These are phyloP conservation scores for Zychaea mexicana DNA, from an alignment of 371 early-diverging fungal species.

Conservation along the genomic window DNA sequence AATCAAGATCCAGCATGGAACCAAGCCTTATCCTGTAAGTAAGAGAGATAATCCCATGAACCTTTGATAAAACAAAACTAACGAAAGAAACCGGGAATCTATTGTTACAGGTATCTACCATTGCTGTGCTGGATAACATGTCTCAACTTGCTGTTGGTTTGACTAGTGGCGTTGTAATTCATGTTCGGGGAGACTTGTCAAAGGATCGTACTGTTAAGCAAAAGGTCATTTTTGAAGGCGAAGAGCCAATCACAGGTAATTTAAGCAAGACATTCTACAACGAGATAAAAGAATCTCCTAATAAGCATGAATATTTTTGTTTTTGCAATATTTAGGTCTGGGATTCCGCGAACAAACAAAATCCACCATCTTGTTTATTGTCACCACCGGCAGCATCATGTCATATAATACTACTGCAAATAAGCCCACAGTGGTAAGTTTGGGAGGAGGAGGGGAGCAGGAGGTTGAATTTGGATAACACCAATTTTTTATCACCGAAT, in stretches of 20 bases:
- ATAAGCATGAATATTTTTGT: too few species aligned
- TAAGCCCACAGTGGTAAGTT: slow-evolving; percentile 52
- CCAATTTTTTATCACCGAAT: too few species aligned
- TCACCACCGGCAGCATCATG: slow-evolving; percentile 70
- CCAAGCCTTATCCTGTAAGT: slow-evolving; percentile 72
- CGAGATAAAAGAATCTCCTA: too few species aligned
- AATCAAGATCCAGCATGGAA: slow-evolving; percentile 74
- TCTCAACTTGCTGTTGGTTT: slow-evolving; percentile 89
- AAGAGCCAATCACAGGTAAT: slow-evolving; percentile 83
- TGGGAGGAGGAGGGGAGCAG: background rate
- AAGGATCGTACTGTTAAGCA: slow-evolving; percentile 79
- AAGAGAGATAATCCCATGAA: too few species aligned
- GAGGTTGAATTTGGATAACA: too few species aligned
- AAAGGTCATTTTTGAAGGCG: slow-evolving; percentile 79
- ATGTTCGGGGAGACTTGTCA: slow-evolving; percentile 82
- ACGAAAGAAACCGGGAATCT: too few species aligned
- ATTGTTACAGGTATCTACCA: slow-evolving; percentile 85
- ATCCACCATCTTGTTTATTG: slow-evolving; percentile 70
- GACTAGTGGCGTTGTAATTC: slow-evolving; percentile 86
- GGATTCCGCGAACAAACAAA: slow-evolving; percentile 79
- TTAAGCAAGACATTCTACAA: background rate
- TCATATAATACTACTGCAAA: slow-evolving; percentile 66
- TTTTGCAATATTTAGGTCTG: slow-evolving; percentile 49
- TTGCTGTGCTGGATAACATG: slow-evolving; percentile 81
- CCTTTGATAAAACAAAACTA: too few species aligned